Base-by-base conservation (phyloP, 2,329 filamentous ascomycete genomes). In the Sclerotinia nivalis region DNA sequence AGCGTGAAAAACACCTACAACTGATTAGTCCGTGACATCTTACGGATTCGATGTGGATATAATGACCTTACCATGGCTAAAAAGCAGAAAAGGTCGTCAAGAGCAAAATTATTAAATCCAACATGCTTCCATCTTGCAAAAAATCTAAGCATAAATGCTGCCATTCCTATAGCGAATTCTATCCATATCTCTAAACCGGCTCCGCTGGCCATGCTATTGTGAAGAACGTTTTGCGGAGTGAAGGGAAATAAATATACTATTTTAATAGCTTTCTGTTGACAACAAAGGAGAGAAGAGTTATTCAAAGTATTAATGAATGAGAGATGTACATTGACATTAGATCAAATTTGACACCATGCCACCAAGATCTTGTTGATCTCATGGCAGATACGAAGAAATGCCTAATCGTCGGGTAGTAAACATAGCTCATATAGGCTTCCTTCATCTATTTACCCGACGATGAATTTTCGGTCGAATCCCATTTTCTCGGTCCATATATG, bases 71-170 rank as follows among this genome's bases (percentile, higher is more conserved):
- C 56, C 34, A 59, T 59, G 13, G 34, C 37, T 25, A 59, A 18
- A 8, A 43, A 59, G 22, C 56, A 59, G 13, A 59, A 59, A 15
- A 59, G 13, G 13, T 59, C 56, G 15, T 59, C 56, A 25, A 40
- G 34, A 43, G 56, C n/a, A 43, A 59, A 59, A 12, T 59, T 59
- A 22, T 59, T 22, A n/a, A 59, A 59, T n/a, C 56, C 56, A 20
- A 59, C 56, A 5, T n/a, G 22, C 56, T 59, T 59, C 56, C 56
- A 59, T 43, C 56, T 43, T 28, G 56, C 56, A n/a, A 59, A 59
- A 22, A 43, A 59, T 28, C 56, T n/a, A 34, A 59, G 56, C 1
- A 59, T 37, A 25, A 59, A 59, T 59, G 56, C 56, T 15, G 13
- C 15, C 22, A 25, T 59, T 25, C 56, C 56, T 8, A 59, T 25